Percentiles rank a stretch among this genome's conserved stretches.
phyloP scores from a whole-genome alignment of 768 basidiomycete genomes.

The Mycena venus region DNA sequence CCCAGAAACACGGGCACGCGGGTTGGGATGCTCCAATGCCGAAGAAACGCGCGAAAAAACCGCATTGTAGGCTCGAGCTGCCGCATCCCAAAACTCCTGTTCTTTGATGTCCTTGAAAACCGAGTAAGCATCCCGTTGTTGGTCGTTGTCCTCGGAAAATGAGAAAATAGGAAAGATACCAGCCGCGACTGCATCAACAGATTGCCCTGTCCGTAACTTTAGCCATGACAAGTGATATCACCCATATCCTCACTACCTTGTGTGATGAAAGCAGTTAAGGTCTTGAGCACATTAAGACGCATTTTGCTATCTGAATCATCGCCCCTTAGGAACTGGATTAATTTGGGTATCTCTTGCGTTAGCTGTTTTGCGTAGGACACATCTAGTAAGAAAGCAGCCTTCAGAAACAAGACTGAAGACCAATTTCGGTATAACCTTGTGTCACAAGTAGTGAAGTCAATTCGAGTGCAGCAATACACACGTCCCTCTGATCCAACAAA shows the following conservation, averaged over 20 bases:
- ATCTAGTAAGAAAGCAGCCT: neutral
- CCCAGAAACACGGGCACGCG: neutral
- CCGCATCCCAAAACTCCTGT: neutral
- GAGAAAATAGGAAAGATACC: neutral
- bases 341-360: neutral
- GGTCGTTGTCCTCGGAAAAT: neutral
- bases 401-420: neutral
- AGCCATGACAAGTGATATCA: neutral
- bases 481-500: neutral
- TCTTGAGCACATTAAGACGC: neutral
- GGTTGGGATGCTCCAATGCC: neutral
- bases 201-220: neutral
- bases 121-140: too few relatives aligned
- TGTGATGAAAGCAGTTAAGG: neutral
- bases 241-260: neutral
- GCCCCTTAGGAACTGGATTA: neutral
- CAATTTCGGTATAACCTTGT: neutral
- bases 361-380: neutral
- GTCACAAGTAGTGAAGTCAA: neutral
- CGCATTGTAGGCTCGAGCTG: neutral
- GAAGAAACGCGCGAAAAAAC: neutral
- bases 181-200: neutral
- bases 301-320: neutral
- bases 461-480: slow-evolving; percentile 12
- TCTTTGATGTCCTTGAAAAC: neutral